Percentiles rank a stretch among this genome's conserved stretches.
Conservation (phyloP, 371 early-diverging fungal genomes). For the Mortierella sp. region DNA sequence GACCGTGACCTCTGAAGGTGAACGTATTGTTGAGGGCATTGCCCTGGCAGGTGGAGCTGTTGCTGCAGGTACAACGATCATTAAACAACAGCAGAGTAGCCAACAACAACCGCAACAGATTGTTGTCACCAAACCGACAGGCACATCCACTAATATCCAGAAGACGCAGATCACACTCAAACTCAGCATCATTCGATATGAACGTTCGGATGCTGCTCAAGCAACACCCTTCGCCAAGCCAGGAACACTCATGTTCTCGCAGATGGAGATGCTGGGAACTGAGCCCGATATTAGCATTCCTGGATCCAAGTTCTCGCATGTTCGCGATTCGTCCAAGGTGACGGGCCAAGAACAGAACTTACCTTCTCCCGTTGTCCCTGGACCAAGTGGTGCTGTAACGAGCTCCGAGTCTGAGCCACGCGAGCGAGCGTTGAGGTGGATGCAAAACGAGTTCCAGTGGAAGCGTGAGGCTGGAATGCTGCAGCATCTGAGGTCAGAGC, state of each 20-base stretch:
- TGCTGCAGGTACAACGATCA: not conserved
- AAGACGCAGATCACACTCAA: slow-evolving; percentile 52
- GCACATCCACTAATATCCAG: slow-evolving; percentile 11
- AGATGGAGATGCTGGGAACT: slow-evolving; percentile 35
- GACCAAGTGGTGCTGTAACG: slow-evolving; percentile 22
- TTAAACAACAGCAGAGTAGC: not conserved
- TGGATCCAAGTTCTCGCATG: slow-evolving; percentile 44
- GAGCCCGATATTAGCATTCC: slow-evolving; percentile 24
- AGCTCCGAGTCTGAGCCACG: slow-evolving; percentile 36
- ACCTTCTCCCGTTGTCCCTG: slow-evolving; percentile 33
- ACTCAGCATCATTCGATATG: slow-evolving; percentile 42
- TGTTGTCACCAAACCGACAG: not conserved
- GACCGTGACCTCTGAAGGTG: not conserved
- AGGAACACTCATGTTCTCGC: slow-evolving; percentile 45
- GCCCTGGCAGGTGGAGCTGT: too few relatives aligned
- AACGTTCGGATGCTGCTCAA: slow-evolving; percentile 36
- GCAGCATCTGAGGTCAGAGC: slow-evolving; percentile 38
- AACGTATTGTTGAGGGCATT: not conserved
- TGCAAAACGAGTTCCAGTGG: slow-evolving; percentile 47
- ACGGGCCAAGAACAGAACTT: slow-evolving; percentile 22
- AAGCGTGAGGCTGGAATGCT: slow-evolving; percentile 53
- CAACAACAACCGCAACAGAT: not conserved
- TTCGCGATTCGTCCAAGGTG: slow-evolving; percentile 38
- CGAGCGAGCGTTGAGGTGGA: slow-evolving; percentile 38
- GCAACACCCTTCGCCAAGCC: slow-evolving; percentile 30